Percentiles rank a stretch among this genome's conserved stretches.
Conservation (phyloP, 495 filamentous ascomycete genomes). For the Hypoxylon fragiforme region DNA sequence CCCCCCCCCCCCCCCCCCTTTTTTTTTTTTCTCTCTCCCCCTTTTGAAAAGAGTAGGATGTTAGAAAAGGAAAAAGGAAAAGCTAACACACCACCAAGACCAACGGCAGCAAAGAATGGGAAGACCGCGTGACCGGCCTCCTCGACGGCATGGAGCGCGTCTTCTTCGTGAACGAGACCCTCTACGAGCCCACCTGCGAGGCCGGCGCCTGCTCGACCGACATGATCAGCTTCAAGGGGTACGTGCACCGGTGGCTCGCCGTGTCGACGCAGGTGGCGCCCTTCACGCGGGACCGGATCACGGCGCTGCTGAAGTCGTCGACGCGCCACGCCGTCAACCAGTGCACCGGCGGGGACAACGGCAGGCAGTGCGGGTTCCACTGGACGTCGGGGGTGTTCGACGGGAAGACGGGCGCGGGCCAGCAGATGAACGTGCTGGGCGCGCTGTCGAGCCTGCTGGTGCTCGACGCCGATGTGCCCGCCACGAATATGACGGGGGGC, state of each 20-base stretch:
- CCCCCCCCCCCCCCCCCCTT: not conserved
- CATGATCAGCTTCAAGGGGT: constrained; percentile 84
- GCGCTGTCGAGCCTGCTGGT: constrained; percentile 62
- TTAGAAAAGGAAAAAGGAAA: not conserved
- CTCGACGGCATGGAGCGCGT: constrained; percentile 60
- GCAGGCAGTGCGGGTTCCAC: constrained; percentile 67
- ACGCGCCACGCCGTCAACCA: constrained; percentile 68
- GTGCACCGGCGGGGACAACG: constrained; percentile 63
- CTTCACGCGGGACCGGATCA: constrained; percentile 62
- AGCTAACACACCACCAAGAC: constrained; percentile 48
- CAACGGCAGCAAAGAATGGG: constrained; percentile 60
- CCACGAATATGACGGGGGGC: constrained; percentile 63
- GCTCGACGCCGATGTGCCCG: constrained; percentile 45
- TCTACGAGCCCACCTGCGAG: constrained; percentile 72
- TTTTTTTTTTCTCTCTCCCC: not conserved
- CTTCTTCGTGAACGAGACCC: constrained; percentile 60
- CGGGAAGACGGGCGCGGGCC: constrained; percentile 60
- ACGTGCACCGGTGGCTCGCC: constrained; percentile 82
- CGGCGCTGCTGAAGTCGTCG: constrained; percentile 66
- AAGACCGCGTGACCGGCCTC: constrained; percentile 59
- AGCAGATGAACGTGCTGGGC: constrained; percentile 71
- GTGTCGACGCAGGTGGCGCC: constrained; percentile 70
- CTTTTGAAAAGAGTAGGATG: no score
- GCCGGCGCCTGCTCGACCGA: constrained; percentile 68
- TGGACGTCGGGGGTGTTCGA: constrained; percentile 67